These are phyloP conservation scores for Glutinoglossum americanum DNA, from an alignment of 495 filamentous ascomycete genomes.

Conservation along the genomic window DNA sequence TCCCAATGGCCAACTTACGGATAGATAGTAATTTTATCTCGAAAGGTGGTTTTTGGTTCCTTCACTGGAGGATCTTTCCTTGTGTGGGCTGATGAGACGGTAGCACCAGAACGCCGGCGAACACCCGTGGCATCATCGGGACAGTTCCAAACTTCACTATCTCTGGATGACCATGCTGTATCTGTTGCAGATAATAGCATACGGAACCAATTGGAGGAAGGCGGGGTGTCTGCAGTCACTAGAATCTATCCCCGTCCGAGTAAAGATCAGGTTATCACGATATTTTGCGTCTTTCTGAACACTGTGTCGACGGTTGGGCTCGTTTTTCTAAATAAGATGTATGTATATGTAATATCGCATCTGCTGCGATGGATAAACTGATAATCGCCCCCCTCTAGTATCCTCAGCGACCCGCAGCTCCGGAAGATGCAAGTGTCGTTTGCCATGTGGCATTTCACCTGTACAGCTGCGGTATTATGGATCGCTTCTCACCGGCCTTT, in stretches of 20 bases:
- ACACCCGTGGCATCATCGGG: no score
- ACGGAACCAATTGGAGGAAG: background rate
- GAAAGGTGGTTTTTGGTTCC: no score
- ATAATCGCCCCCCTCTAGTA: constrained; percentile 5
- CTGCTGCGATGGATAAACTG: background rate
- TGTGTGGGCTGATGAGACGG: no score
- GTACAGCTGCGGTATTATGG: constrained; percentile 16
- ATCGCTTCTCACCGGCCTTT: constrained; percentile 15
- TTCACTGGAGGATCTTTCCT: no score
- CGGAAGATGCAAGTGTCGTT: constrained; percentile 12
- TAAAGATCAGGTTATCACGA: background rate
- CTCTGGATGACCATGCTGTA: background rate
- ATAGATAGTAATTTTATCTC: no score
- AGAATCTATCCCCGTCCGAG: background rate
- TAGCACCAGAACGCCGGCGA: no score
- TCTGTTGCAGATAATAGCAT: background rate
- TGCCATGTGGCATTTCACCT: constrained; percentile 22
- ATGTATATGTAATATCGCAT: background rate
- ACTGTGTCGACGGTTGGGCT: background rate
- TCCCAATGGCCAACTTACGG: no score
- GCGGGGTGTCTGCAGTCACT: background rate
- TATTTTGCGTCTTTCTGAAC: background rate
- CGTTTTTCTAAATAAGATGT: background rate
- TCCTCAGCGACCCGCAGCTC: constrained; percentile 12
- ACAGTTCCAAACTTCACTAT: background rate